phyloP scores from a whole-genome alignment of 495 filamentous ascomycete species.

The Delitschia confertaspora region DNA sequence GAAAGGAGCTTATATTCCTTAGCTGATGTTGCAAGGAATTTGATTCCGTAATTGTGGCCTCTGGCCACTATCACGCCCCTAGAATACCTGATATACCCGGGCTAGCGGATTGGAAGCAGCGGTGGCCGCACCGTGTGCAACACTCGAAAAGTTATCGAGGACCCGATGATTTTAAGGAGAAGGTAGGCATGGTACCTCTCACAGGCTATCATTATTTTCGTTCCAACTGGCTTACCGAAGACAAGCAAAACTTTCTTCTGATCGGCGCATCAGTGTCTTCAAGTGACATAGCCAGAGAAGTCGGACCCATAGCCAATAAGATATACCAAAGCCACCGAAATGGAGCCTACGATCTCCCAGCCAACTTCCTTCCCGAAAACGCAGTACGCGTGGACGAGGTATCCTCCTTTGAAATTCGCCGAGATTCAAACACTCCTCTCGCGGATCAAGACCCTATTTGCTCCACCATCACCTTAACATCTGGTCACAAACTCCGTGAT shows the following conservation, averaged over 20 bases:
- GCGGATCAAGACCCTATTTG: conserved; percentile 11
- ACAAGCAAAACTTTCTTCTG: conserved; percentile 46
- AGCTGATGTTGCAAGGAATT: conserved; percentile 10
- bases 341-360: conserved; percentile 48
- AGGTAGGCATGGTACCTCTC: conserved; percentile 33
- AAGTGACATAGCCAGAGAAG: conserved; percentile 51
- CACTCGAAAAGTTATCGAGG: conserved; percentile 76
- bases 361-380: conserved; percentile 41
- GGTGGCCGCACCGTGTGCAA: conserved; percentile 54
- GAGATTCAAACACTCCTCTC: background rate
- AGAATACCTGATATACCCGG: conserved; percentile 57
- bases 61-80: conserved; percentile 66
- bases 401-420: conserved; percentile 21
- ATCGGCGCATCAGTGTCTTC: conserved; percentile 55
- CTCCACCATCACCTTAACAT: conserved; percentile 35
- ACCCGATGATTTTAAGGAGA: conserved; percentile 48
- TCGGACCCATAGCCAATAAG: conserved; percentile 40
- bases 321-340: conserved; percentile 53
- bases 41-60: conserved; percentile 75
- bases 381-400: conserved; percentile 46
- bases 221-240: background rate
- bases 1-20: conserved; percentile 35
- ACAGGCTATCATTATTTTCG: background rate
- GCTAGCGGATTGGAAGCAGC: conserved; percentile 46
- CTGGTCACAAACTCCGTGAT: conserved; percentile 38